Evolutionary conservation across 495 filamentous ascomycete genomes (phyloP).

Genomic region (Penicillium dipodomyicola): DNA sequence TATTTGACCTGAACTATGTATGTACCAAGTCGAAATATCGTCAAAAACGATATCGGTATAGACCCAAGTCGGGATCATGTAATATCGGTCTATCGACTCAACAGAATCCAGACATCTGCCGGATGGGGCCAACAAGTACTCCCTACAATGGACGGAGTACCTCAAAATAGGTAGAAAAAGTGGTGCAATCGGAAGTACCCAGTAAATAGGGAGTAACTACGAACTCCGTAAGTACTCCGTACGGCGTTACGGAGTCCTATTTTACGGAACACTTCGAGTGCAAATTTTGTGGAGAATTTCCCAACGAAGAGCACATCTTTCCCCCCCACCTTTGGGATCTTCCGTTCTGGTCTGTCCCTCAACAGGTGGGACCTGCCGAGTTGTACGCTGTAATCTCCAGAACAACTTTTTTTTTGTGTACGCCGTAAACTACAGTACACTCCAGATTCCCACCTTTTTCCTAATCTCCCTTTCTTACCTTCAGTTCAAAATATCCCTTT

Average conservation of each 20-base stretch:
- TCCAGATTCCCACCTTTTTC: conserved; percentile 11
- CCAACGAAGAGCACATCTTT: conserved; percentile 4
- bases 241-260: background rate
- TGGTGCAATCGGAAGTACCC: background rate
- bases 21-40: too few species aligned
- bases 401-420: conserved; percentile 27
- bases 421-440: conserved; percentile 26
- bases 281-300: conserved; percentile 5
- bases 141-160: background rate
- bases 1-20: too few species aligned
- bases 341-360: conserved; percentile 13
- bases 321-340: conserved; percentile 4
- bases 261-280: too few species aligned
- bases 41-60: too few species aligned
- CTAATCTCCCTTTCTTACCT: conserved; percentile 11
- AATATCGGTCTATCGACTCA: too few species aligned
- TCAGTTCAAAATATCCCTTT: conserved; percentile 17
- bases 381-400: conserved; percentile 41
- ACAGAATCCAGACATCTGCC: too few species aligned
- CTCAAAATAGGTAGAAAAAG: background rate
- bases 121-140: background rate
- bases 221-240: background rate
- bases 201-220: too few species aligned
- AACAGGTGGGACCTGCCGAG: conserved; percentile 28
- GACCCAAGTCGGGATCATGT: too few species aligned